phyloP scores from a whole-genome alignment of 805 yeast species.

The Metschnikowia shivogae region DNA sequence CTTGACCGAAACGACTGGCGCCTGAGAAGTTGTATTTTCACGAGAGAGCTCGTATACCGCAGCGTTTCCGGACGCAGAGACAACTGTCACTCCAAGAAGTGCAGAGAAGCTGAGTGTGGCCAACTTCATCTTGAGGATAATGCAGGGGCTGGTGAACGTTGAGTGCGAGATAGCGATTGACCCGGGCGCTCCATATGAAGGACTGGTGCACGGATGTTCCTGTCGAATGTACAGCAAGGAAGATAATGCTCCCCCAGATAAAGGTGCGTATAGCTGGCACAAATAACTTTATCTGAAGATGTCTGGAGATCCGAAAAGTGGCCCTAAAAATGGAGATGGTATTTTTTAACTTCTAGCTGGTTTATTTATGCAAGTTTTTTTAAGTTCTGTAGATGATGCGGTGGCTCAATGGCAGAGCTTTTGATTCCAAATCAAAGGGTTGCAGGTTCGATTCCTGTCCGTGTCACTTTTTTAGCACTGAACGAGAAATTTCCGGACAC shows the following conservation, averaged over 20 bases:
- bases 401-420: constrained; percentile 25
- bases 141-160: not conserved
- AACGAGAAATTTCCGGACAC: no score
- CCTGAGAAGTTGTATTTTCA: not conserved
- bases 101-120: constrained; percentile 12
- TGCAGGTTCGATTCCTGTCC: constrained; percentile 25
- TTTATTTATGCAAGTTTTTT: no score
- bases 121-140: constrained; percentile 14
- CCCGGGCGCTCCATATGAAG: constrained; percentile 10
- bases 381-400: constrained; percentile 10
- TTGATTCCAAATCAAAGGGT: constrained; percentile 24
- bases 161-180: constrained; percentile 1
- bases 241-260: not conserved
- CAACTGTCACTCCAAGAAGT: constrained; percentile 13
- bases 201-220: constrained; percentile 3
- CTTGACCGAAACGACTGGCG: constrained; percentile 12
- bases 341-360: no score
- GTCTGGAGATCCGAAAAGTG: no score
- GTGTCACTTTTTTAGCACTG: constrained; percentile 14
- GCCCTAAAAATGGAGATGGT: no score
- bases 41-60: constrained; percentile 17
- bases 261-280: no score
- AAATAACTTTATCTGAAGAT: no score
- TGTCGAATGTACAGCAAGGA: not conserved
- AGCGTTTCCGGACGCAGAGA: constrained; percentile 12